Conservation (phyloP, 139 green algal genomes). For the Diplosphaera chodatii region DNA sequence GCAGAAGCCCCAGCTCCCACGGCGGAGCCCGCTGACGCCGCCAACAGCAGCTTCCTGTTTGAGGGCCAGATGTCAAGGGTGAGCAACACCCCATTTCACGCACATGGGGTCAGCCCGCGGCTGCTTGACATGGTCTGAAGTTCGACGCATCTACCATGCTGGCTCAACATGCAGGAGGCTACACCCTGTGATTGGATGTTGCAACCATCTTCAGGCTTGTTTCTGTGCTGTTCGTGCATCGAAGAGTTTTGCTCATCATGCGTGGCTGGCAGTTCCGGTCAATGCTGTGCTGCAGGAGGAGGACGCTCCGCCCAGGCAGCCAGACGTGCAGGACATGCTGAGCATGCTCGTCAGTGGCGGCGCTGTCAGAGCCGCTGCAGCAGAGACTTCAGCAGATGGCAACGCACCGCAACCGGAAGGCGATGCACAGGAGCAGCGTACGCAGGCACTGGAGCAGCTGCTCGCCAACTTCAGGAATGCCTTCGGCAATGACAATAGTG, state of each 20-base stretch:
- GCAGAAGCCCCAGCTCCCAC: not conserved
- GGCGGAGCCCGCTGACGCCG: not conserved
- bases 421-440: not conserved
- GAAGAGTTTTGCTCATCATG: too few species aligned
- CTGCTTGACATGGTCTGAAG: too few species aligned
- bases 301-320: not conserved
- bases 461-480: not conserved
- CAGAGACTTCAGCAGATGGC: not conserved
- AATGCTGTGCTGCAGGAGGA: not conserved
- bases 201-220: conserved; percentile 1
- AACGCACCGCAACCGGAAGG: not conserved
- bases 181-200: too few species aligned
- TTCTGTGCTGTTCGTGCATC: not conserved
- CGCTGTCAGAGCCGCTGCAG: not conserved
- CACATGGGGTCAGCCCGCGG: not conserved
- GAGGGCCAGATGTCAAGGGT: conserved; percentile 22
- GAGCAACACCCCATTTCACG: not conserved
- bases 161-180: too few species aligned
- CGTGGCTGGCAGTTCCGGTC: too few species aligned
- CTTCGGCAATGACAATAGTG: not conserved
- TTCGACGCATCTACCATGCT: too few species aligned
- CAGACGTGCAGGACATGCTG: not conserved
- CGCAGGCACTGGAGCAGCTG: not conserved
- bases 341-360: not conserved
- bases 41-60: conserved; percentile 11